phyloP scores from a whole-genome alignment of 768 basidiomycete genomes.

The Boletus rufocinnamomeus region DNA sequence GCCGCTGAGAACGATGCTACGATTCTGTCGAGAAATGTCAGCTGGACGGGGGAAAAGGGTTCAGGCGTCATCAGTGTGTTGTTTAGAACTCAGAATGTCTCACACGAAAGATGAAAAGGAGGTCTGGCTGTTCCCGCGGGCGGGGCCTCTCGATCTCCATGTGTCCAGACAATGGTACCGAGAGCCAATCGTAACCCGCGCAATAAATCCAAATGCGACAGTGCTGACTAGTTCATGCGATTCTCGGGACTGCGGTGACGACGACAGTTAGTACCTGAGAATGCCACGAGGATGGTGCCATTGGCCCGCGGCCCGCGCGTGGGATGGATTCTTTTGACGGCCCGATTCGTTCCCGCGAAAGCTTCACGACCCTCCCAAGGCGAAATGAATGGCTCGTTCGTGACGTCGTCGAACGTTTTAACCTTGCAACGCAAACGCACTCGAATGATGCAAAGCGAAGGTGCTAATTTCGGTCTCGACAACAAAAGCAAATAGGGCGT shows the following conservation, averaged over 20 bases:
- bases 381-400: not conserved
- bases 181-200: not conserved
- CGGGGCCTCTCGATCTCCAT: not conserved
- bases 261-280: not conserved
- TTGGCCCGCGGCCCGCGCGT: not conserved
- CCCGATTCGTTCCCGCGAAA: constrained; percentile 28
- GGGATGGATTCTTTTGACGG: constrained; percentile 1
- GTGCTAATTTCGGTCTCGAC: constrained; percentile 3
- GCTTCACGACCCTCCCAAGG: not conserved
- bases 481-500: constrained; percentile 4
- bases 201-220: not conserved
- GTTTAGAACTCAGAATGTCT: constrained; percentile 15
- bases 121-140: not conserved
- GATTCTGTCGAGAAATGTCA: constrained; percentile 12
- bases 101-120: constrained; percentile 4
- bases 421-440: not conserved
- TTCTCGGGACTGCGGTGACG: not conserved
- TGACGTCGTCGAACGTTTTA: not conserved
- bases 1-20: constrained; percentile 25
- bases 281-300: not conserved
- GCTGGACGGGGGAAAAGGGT: constrained; percentile 7
- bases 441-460: constrained; percentile 2
- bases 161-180: not conserved
- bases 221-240: not conserved
- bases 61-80: not conserved